phyloP scores from a whole-genome alignment of 768 basidiomycete genomes.

The Clitopilus passeckerianus region DNA sequence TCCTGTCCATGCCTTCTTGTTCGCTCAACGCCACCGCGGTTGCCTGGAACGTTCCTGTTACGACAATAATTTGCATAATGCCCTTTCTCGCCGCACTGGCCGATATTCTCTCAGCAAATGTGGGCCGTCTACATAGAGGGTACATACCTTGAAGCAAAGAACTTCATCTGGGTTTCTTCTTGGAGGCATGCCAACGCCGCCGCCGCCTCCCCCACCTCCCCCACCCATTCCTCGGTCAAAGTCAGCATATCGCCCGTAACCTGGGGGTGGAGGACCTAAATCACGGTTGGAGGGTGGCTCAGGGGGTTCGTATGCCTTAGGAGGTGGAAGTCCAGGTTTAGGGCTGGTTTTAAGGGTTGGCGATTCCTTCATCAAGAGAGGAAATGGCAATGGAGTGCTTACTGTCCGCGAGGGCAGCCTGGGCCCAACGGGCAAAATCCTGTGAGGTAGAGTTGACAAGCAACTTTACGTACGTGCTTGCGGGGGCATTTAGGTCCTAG shows the following conservation, averaged over 20 bases:
- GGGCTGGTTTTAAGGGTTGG: conserved; percentile 46
- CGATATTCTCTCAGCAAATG: neutral
- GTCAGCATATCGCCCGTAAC: conserved; percentile 81
- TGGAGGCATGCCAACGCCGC: conserved; percentile 26
- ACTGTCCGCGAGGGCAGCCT: conserved; percentile 89
- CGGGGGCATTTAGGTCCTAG: conserved; percentile 83
- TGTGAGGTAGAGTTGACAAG: conserved; percentile 86
- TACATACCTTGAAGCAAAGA: conserved; percentile 76
- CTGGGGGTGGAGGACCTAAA: conserved; percentile 88
- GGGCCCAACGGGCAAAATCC: conserved; percentile 92
- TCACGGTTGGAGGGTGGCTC: conserved; percentile 71
- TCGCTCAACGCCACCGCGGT: conserved; percentile 77
- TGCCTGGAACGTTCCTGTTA: conserved; percentile 87
- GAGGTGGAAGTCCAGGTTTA: conserved; percentile 34
- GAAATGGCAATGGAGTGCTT: conserved; percentile 27
- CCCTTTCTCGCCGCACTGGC: conserved; percentile 84
- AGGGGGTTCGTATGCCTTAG: conserved; percentile 50
- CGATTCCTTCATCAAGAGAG: neutral
- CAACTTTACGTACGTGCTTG: conserved; percentile 88
- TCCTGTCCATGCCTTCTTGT: conserved; percentile 32
- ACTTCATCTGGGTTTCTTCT: conserved; percentile 81
- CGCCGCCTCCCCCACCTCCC: conserved; percentile 18
- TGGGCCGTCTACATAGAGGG: neutral
- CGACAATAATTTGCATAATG: conserved; percentile 95
- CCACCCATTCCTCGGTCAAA: conserved; percentile 51